A percentile compares a stretch with the other conserved stretches of the same genome.
Conservation (phyloP, 2,329 filamentous ascomycete genomes). For the Stylonectria norvegica region DNA sequence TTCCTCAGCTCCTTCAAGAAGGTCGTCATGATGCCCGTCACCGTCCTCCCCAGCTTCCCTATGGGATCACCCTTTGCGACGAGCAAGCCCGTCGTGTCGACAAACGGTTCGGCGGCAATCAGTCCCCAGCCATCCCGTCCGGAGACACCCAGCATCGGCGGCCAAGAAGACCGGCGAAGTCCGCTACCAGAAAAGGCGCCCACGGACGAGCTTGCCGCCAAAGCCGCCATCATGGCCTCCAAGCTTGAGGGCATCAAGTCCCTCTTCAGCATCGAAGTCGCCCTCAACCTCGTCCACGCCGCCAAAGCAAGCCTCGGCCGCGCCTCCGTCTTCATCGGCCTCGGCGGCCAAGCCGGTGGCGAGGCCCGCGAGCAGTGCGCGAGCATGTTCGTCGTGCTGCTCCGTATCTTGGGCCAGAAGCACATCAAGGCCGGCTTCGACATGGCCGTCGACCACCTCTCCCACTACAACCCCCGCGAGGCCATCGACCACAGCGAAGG, state of each 20-base stretch:
- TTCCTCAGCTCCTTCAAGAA: conserved; percentile 97
- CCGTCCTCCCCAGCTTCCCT: conserved; percentile 71
- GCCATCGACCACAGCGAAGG: conserved; percentile 66
- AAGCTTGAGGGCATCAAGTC: conserved; percentile 91
- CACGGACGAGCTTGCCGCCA: conserved; percentile 88
- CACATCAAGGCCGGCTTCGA: conserved; percentile 94
- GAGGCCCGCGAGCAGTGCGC: conserved; percentile 87
- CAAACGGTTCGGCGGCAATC: conserved; percentile 26
- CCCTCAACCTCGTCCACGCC: conserved; percentile 80
- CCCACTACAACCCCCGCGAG: conserved; percentile 85
- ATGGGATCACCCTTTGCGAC: conserved; percentile 56
- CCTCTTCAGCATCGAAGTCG: conserved; percentile 94
- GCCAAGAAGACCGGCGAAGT: conserved; percentile 38
- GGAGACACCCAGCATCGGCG: conserved; percentile 45
- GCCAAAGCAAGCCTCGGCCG: conserved; percentile 87
- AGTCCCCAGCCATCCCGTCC: conserved; percentile 45
- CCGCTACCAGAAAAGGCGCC: conserved; percentile 63
- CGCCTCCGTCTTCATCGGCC: conserved; percentile 73
- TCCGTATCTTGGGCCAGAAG: conserved; percentile 78
- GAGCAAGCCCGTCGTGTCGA: conserved; percentile 33
- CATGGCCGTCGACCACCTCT: conserved; percentile 86
- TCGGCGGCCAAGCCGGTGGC: conserved; percentile 76
- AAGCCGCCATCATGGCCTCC: conserved; percentile 95
- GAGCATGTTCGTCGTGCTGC: conserved; percentile 78
- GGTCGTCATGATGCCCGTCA: conserved; percentile 98